Conservation (phyloP, 2,329 filamentous ascomycete species). For the Fusarium xylarioides region DNA sequence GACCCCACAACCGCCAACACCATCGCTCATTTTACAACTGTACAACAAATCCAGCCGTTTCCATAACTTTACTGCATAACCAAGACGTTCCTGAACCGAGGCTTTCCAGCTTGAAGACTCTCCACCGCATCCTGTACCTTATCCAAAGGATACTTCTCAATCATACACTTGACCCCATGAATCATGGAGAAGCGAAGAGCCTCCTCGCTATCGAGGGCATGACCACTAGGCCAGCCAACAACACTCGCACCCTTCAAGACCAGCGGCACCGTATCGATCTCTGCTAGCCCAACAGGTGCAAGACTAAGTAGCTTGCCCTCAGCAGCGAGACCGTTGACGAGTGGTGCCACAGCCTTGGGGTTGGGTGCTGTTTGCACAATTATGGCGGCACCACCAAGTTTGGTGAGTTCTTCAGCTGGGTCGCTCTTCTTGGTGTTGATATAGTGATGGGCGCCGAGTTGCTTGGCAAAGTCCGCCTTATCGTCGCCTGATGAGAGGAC, state of each 20-base stretch:
- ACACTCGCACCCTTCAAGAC: conserved; percentile 66
- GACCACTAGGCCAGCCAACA: conserved; percentile 70
- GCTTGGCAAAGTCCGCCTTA: conserved; percentile 73
- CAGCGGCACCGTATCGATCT: conserved; percentile 54
- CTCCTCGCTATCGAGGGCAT: conserved; percentile 70
- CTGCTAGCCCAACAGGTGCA: conserved; percentile 58
- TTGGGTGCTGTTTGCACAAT: conserved; percentile 72
- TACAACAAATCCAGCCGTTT: background rate
- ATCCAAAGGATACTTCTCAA: conserved; percentile 70
- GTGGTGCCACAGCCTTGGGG: conserved; percentile 60
- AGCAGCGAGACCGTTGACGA: conserved; percentile 63
- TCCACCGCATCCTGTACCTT: conserved; percentile 58
- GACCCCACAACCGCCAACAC: background rate
- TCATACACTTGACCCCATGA: conserved; percentile 70
- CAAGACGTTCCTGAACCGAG: conserved; percentile 57
- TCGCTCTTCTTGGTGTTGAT: conserved; percentile 63
- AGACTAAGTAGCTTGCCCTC: conserved; percentile 69
- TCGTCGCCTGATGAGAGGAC: conserved; percentile 72
- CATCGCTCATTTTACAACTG: background rate
- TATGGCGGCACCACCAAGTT: conserved; percentile 68
- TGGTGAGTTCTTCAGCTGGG: conserved; percentile 57
- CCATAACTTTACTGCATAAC: conserved; percentile 28
- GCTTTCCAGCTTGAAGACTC: conserved; percentile 52
- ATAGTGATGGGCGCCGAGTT: conserved; percentile 56
- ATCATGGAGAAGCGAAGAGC: conserved; percentile 71